Evolutionary conservation across 352 stramenopile species (phyloP).

Genomic region (Paralagenidium karlingii): DNA sequence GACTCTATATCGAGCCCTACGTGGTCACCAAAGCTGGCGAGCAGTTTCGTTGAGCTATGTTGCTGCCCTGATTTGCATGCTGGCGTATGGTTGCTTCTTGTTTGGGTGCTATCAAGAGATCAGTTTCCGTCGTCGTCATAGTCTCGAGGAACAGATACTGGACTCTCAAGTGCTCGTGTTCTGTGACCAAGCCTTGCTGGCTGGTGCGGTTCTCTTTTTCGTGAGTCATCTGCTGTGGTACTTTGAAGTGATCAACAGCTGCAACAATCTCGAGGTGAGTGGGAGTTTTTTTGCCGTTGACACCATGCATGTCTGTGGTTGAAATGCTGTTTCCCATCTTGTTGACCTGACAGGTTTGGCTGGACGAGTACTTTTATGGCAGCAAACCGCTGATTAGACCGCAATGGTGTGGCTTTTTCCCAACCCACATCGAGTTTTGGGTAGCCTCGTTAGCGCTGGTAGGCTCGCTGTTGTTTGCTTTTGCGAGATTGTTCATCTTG

Average conservation of each 20-base stretch:
- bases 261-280: slow-evolving; percentile 63
- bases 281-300: not conserved
- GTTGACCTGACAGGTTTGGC: slow-evolving; percentile 29
- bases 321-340: not conserved
- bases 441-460: slow-evolving; percentile 41
- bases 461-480: slow-evolving; percentile 47
- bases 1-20: slow-evolving; percentile 68
- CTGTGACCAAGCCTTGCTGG: slow-evolving; percentile 49
- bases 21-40: slow-evolving; percentile 50
- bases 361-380: slow-evolving; percentile 77
- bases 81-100: slow-evolving; percentile 46
- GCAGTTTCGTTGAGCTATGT: slow-evolving; percentile 66
- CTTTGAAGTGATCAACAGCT: slow-evolving; percentile 82
- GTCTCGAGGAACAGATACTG: not conserved
- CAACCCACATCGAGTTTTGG: slow-evolving; percentile 78
- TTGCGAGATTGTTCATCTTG: slow-evolving; percentile 42
- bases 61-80: slow-evolving; percentile 33
- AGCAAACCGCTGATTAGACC: slow-evolving; percentile 47
- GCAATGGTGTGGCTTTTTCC: slow-evolving; percentile 64
- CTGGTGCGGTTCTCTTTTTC: slow-evolving; percentile 42
- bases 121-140: slow-evolving; percentile 7
- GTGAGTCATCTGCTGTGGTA: slow-evolving; percentile 50
- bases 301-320: not conserved
- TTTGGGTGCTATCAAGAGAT: slow-evolving; percentile 43
- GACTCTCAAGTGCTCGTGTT: slow-evolving; percentile 16